Base-by-base conservation (phyloP, 345 rosid genomes). In the Eutrema heterophyllum region DNA sequence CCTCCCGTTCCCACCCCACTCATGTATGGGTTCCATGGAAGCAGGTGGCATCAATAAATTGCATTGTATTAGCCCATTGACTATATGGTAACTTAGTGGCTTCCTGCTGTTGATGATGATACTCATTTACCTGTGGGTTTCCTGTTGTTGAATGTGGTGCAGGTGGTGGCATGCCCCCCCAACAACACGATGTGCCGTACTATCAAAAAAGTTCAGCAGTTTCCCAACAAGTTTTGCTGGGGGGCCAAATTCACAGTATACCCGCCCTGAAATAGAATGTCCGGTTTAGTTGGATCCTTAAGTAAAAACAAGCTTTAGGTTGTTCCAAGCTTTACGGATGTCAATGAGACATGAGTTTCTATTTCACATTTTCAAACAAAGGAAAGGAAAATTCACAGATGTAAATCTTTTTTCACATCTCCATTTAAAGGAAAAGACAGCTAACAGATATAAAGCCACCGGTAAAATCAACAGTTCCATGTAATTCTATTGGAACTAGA, bases 151-250 rank as follows among this genome's bases (percentile, higher is more conserved):
- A 18, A 64, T 81, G 86, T 70, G 91, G 89, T 24, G 62, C 82
- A 54, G 90, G 81, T 45, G 92, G 93, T 63, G 96, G 89, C 52
- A 74, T 62, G 50, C 86, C 85, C 72, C 85, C 72, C 81, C 80
- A 78, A 86, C 91, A 80, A 87, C 91, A 80, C 87, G 91, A 51
- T 79, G 79, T 57, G 93, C 89, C 9, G 93, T 86, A 51, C 83
- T 85, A 70, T 89, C 96, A 72, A 89, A 41, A 77, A 88, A 84
- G 62, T 75, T 83, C 18, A 80, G 88, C 60, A 89, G 64, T 71
- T 76, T 78, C 46, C 88, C 89, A 4, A 88, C 83, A 48, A 87
- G 29, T 80, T 88, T 86, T 63, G 78, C 76, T 45, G 91, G 84
- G 91, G 84, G 75, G 89, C 84, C 83, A 83, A 78, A 79, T 85